Evolutionary conservation across 2,329 filamentous ascomycete species (phyloP), one percentile per base, ranked within the genome.

Genomic region (Xylaria sp.): DNA sequence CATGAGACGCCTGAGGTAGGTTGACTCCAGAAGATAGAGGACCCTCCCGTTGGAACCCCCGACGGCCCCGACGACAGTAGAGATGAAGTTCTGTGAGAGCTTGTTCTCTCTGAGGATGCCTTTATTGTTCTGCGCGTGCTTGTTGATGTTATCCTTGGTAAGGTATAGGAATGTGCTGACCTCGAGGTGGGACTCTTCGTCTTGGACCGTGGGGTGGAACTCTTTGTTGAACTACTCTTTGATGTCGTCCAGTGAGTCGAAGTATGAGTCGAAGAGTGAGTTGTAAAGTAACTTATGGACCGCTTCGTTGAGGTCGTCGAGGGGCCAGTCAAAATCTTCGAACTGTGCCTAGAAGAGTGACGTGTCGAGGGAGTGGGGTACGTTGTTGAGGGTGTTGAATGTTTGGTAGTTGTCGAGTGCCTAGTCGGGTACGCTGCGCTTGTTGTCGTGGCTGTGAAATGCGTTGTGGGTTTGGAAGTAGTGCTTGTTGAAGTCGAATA

Each of bases 1-100:
- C 64, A 66, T 0, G 64, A 64, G 35, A 60, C 44, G 10, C 63
- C 63, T 1, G 47, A 33, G n/a, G 15, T 59, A 2, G 46, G 31
- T 31, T 27, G 51, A 13, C 57, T 40, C 43, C 21, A 53, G 37
- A 54, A 25, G 13, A 29, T 44, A 4, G 58, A 57, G 21, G 56
- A 35, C 5, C 48, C 55, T 29, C 44, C 52, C 25, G 58, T 51
- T 2, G 37, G 53, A 23, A 21, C 40, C 17, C 46, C 47, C 4
- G 25, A 13, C 2, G 54, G 43, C 13, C 58, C 64, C 13, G 64
- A 57, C n/a, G 61, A 48, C 41, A 38, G 47, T 15, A 38, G 41
- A 8, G 44, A 33, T 1, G 52, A 13, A 13, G 13, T 35, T 35
- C 7, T 7, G 31, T 13, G 7, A 15, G 46, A 40, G 19, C 25